phyloP scores from a whole-genome alignment of 768 basidiomycete species.

The Termitomyces sp. region DNA sequence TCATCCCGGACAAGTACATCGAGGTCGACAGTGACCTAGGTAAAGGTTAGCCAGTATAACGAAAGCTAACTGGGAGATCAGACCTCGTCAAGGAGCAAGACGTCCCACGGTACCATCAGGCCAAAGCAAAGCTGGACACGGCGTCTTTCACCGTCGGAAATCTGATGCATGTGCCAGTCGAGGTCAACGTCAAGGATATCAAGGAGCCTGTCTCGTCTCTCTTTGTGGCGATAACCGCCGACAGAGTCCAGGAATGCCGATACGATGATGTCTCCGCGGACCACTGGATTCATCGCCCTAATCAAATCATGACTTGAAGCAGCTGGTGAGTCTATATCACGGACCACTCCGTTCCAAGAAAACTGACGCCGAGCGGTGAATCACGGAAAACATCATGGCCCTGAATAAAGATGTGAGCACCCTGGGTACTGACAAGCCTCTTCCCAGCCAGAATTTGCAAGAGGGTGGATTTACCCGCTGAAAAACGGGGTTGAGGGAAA shows the following conservation, averaged over 20 bases:
- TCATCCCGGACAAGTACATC: conserved; percentile 94
- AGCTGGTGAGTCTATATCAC: conserved; percentile 16
- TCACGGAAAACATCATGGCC: conserved; percentile 87
- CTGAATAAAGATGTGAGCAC: conserved; percentile 64
- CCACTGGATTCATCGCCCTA: conserved; percentile 97
- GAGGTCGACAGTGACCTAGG: conserved; percentile 90
- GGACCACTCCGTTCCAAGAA: conserved; percentile 92
- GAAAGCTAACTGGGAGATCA: conserved; percentile 2
- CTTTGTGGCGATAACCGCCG: conserved; percentile 92
- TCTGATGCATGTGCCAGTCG: conserved; percentile 93
- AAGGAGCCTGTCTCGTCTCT: conserved; percentile 77
- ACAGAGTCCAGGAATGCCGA: conserved; percentile 96
- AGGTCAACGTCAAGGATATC: conserved; percentile 93
- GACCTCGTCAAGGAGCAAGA: conserved; percentile 92
- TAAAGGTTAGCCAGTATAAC: background rate
- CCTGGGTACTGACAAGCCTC: conserved; percentile 52
- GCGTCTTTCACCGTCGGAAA: conserved; percentile 94
- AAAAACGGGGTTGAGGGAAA: conserved; percentile 9
- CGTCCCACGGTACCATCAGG: conserved; percentile 91
- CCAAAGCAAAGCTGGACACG: conserved; percentile 93
- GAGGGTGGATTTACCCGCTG: conserved; percentile 94
- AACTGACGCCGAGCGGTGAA: conserved; percentile 76
- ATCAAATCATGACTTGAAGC: conserved; percentile 6
- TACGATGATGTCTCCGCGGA: conserved; percentile 88
- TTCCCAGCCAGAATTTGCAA: conserved; percentile 94